Evolutionary conservation across 2,329 filamentous ascomycete species (phyloP).

Genomic region (Hawksworthiomyces lignivorus): DNA sequence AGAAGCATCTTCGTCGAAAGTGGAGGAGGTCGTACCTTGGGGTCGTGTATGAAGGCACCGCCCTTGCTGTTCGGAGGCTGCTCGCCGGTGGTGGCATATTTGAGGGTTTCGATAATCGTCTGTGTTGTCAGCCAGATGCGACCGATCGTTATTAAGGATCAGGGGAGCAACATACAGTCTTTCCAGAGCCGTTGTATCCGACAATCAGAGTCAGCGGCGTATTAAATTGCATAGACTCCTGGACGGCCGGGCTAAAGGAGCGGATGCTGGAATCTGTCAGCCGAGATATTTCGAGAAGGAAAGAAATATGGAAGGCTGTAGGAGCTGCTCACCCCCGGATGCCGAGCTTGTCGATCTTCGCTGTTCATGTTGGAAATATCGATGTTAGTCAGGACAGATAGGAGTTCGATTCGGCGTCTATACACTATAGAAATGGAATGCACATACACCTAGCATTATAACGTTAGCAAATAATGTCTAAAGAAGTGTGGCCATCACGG

Average conservation of each 20-base stretch:
- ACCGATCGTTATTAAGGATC: too few species aligned
- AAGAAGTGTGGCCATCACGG: background rate
- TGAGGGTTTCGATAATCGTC: constrained; percentile 97
- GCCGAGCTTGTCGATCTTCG: constrained; percentile 20
- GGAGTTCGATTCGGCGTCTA: too few species aligned
- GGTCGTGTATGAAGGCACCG: constrained; percentile 93
- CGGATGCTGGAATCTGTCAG: constrained; percentile 38
- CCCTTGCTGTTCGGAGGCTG: constrained; percentile 85
- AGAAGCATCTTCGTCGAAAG: too few species aligned
- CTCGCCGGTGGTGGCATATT: constrained; percentile 93
- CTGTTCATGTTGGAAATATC: constrained; percentile 8
- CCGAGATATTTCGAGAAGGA: too few species aligned
- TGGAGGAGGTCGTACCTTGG: constrained; percentile 51
- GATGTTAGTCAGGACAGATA: too few species aligned
- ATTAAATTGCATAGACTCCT: constrained; percentile 78
- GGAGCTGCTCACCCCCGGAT: constrained; percentile 19
- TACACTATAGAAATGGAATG: background rate
- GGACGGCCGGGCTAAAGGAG: constrained; percentile 70
- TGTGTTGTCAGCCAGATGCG: constrained; percentile 5
- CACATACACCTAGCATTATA: constrained; percentile 3
- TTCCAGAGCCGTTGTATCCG: constrained; percentile 93
- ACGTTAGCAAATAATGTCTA: background rate
- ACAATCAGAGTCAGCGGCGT: constrained; percentile 93
- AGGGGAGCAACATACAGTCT: constrained; percentile 46
- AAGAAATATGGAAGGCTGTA: too few species aligned